These are phyloP conservation scores for Clavispora vitiphila DNA, from an alignment of 805 yeast genomes.

Conservation along the genomic window DNA sequence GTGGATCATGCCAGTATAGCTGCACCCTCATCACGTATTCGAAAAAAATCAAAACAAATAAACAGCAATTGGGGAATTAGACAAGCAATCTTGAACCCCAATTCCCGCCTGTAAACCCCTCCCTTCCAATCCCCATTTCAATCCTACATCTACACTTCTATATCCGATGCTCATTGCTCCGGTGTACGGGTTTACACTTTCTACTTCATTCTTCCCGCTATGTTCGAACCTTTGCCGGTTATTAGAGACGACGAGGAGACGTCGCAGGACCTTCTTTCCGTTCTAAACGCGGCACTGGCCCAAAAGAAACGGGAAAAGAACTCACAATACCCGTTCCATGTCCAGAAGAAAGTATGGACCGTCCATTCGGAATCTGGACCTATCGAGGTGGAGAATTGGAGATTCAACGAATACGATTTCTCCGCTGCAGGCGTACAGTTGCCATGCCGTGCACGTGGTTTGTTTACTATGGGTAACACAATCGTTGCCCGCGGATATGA, in stretches of 20 bases:
- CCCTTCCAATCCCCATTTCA: no score
- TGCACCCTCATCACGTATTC: no score
- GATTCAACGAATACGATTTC: slow-evolving; percentile 88
- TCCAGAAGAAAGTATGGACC: slow-evolving; percentile 6
- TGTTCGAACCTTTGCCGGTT: slow-evolving; percentile 2
- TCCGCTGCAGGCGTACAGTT: slow-evolving; percentile 47
- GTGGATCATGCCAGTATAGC: no score
- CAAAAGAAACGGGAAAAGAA: not conserved
- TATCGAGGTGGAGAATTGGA: slow-evolving; percentile 48
- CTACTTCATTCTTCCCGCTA: not conserved
- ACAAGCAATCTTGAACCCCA: no score
- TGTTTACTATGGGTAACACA: slow-evolving; percentile 51
- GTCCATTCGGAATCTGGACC: slow-evolving; percentile 7
- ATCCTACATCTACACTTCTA: no score
- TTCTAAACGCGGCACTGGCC: not conserved
- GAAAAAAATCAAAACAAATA: no score
- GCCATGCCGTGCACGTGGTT: slow-evolving; percentile 79
- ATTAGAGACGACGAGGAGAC: not conserved
- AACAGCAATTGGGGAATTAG: no score
- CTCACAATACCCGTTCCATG: not conserved
- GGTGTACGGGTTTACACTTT: not conserved
- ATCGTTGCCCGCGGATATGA: slow-evolving; percentile 87
- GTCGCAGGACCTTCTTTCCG: not conserved
- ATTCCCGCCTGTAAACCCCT: no score
- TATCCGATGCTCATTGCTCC: no score